phyloP scores from a whole-genome alignment of 352 stramenopile genomes.

The Achlya hypogyna region DNA sequence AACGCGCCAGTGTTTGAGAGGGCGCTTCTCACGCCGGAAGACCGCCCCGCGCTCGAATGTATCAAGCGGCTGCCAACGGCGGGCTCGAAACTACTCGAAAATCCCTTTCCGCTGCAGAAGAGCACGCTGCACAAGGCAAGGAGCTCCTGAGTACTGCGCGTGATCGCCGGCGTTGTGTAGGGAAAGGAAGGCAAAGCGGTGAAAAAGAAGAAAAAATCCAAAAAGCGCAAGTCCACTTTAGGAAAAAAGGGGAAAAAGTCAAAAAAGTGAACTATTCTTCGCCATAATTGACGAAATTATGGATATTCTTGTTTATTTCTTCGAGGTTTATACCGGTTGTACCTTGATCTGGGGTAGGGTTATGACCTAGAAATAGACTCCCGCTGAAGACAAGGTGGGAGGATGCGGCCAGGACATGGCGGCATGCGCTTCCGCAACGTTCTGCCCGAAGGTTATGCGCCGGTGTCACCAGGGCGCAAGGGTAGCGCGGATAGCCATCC shows the following conservation, averaged over 20 bases:
- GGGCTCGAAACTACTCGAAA: constrained; percentile 33
- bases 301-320: too few species aligned
- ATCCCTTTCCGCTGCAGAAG: constrained; percentile 29
- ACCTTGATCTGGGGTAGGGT: background rate
- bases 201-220: constrained; percentile 31
- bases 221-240: constrained; percentile 35
- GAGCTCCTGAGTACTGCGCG: background rate
- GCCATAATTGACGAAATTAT: too few species aligned
- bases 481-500: too few species aligned
- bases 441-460: too few species aligned
- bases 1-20: constrained; percentile 33
- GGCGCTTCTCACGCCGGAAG: constrained; percentile 49
- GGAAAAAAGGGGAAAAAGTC: constrained; percentile 24
- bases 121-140: background rate
- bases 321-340: too few species aligned
- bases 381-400: background rate
- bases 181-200: constrained; percentile 29
- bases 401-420: background rate
- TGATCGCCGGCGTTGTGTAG: background rate
- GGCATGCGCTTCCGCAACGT: background rate
- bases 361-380: background rate
- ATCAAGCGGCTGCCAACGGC: constrained; percentile 42
- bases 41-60: constrained; percentile 39
- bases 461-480: too few species aligned
- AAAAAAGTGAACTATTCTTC: too few species aligned